phyloP scores from a whole-genome alignment of 257 asterid genomes.

The Eustoma russellianum region DNA sequence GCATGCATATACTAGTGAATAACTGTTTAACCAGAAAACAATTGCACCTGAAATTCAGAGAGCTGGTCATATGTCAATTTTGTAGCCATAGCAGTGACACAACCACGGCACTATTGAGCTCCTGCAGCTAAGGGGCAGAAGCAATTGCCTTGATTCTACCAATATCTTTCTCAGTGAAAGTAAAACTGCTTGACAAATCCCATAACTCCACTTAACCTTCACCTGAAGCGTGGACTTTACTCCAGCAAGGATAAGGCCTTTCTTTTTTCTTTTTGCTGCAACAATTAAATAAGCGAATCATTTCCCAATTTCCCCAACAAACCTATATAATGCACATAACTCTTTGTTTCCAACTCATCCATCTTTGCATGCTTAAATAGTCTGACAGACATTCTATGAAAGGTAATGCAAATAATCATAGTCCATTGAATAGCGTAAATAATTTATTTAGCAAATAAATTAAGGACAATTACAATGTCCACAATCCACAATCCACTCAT shows the following conservation, averaged over 20 bases:
- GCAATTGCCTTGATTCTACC: conserved; percentile 86
- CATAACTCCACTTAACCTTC: conserved; percentile 76
- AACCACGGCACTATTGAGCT: conserved; percentile 79
- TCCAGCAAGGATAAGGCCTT: conserved; percentile 88
- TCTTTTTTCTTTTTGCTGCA: conserved; percentile 95
- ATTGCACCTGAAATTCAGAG: conserved; percentile 58
- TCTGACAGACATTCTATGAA: too few relatives aligned
- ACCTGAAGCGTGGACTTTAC: conserved; percentile 88
- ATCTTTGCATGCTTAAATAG: too few relatives aligned
- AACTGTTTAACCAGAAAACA: not conserved
- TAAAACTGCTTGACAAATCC: conserved; percentile 86
- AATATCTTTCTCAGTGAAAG: conserved; percentile 73
- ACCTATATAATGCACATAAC: too few relatives aligned
- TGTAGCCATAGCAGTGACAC: conserved; percentile 56
- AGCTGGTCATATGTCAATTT: conserved; percentile 65
- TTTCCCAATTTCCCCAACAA: not conserved
- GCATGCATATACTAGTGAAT: not conserved
- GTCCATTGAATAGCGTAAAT: too few relatives aligned
- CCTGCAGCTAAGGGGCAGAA: conserved; percentile 80
- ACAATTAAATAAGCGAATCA: not conserved
- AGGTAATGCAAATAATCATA: too few relatives aligned
- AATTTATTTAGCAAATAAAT: too few relatives aligned
- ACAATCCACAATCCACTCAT: too few relatives aligned
- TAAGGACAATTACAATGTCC: too few relatives aligned
- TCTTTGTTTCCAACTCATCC: too few relatives aligned